Conservation (phyloP, 2,329 filamentous ascomycete species). For the Gaeumannomyces sp. region DNA sequence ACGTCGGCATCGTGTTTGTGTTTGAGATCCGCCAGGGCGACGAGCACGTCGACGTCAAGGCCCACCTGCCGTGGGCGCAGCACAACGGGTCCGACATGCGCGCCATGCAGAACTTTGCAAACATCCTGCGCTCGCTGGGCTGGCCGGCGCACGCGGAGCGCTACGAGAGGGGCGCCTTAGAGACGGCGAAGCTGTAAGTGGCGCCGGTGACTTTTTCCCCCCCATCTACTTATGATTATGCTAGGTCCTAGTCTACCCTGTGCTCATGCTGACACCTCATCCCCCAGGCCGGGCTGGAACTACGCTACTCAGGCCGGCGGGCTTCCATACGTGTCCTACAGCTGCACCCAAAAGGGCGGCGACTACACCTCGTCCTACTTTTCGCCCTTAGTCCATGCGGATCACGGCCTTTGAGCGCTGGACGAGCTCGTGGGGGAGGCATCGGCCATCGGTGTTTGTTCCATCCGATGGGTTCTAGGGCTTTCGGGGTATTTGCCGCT, state of each 20-base stretch:
- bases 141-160: slow-evolving; percentile 10
- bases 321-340: slow-evolving; percentile 12
- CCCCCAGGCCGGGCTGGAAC: slow-evolving; percentile 8
- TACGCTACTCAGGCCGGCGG: slow-evolving; percentile 11
- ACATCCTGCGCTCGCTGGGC: slow-evolving; percentile 10
- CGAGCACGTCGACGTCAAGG: slow-evolving; percentile 12
- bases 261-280: too few species aligned
- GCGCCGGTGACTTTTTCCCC: too few species aligned
- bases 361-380: slow-evolving; percentile 14
- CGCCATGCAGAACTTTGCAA: slow-evolving; percentile 12
- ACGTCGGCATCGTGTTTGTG: slow-evolving; percentile 12
- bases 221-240: too few species aligned
- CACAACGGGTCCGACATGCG: slow-evolving; percentile 12
- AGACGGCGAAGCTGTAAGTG: slow-evolving; percentile 8
- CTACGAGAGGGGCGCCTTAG: slow-evolving; percentile 11
- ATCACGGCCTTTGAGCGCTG: neutral
- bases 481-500: too few species aligned
- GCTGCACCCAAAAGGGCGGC: slow-evolving; percentile 11
- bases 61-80: slow-evolving; percentile 13
- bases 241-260: too few species aligned
- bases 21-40: slow-evolving; percentile 12
- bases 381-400: slow-evolving; percentile 6
- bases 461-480: too few species aligned
- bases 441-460: too few species aligned
- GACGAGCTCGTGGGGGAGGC: too few species aligned